Evolutionary conservation across 202 grass and related monocot species (phyloP).

Genomic region (Schoenoplectus triqueter): DNA sequence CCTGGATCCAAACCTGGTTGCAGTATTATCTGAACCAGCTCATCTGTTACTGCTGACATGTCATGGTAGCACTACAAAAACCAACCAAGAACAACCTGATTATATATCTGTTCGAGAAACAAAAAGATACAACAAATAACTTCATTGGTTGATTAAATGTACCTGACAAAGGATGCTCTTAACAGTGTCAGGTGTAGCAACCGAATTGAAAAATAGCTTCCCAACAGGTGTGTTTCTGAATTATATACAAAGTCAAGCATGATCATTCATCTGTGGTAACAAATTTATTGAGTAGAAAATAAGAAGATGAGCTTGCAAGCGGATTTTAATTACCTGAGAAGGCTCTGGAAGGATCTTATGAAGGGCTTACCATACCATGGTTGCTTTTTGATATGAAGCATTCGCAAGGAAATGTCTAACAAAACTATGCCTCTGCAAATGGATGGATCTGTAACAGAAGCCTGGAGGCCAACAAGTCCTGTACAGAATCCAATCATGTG

Average conservation of each 20-base stretch:
- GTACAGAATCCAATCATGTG: conserved; percentile 33
- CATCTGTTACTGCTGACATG: conserved; percentile 78
- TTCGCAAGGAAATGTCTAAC: conserved; percentile 88
- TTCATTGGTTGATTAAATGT: not conserved
- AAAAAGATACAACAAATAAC: not conserved
- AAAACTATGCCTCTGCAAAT: conserved; percentile 80
- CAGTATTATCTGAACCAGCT: conserved; percentile 88
- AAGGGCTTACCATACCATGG: conserved; percentile 97
- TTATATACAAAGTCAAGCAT: conserved; percentile 42
- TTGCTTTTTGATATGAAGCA: conserved; percentile 97
- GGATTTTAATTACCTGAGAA: conserved; percentile 61
- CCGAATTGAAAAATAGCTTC: conserved; percentile 84
- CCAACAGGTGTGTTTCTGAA: conserved; percentile 84
- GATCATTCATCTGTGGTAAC: not conserved
- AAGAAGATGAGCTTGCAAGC: conserved; percentile 2
- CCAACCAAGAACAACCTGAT: conserved; percentile 22
- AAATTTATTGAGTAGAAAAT: not conserved
- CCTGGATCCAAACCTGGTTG: conserved; percentile 89
- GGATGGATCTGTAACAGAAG: conserved; percentile 67
- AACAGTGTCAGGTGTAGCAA: conserved; percentile 88
- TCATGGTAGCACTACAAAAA: conserved; percentile 84
- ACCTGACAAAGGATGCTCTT: conserved; percentile 95
- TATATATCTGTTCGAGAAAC: not conserved
- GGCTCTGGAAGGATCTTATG: conserved; percentile 84
- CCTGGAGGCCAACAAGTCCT: conserved; percentile 92